Base-by-base conservation (phyloP, 192 early-diverging fungal species). In the Gaertneriomyces semiglobifer region DNA sequence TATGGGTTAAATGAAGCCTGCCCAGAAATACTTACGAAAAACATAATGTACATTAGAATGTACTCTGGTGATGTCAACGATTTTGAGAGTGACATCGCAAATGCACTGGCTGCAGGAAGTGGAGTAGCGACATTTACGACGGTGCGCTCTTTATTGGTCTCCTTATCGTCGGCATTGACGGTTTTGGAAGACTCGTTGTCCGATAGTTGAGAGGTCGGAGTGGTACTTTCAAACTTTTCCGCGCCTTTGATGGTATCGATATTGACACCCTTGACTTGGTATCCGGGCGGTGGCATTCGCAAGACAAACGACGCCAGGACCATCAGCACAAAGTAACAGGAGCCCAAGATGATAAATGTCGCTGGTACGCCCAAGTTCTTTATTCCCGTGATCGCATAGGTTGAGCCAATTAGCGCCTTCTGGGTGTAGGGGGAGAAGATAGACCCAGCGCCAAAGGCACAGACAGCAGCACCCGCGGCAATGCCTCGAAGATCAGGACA, bases 381-480 rank as follows among this genome's bases (percentile, higher is more conserved):
- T 7, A 53, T 57, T 39, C 57, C 60, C 3, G 48, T 63, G 48
- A 60, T 65, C 41, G 66, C 67, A 51, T 73, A 77, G 68, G 68
- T 78, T 10, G 40, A 45, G 4, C 66, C 75, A 44, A 82, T 66
- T 0, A 91, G 77, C 58, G 68, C 74, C 10, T 73, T 68, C 18
- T 88, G 88, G 7, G 88, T 74, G 63, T 81, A 88, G 53, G 86
- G 86, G 33, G 88, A 81, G 12, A 86, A 86, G 53, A 89, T 86
- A 0, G 84, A 78, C 0, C 90, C 90, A 58, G 80, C 84, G 11
- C 90, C 90, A 65, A 92, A 92, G 18, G 88, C 90, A 62, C 86
- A 86, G 51, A 90, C 88, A 2, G 90, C 90, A 53, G 89, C 74
- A 14, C 88, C 90, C 6, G 88, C 85, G 5, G 90, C 86, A 57